phyloP scores from a whole-genome alignment of 2,329 filamentous ascomycete genomes.

The Chaetomium strumarium region DNA sequence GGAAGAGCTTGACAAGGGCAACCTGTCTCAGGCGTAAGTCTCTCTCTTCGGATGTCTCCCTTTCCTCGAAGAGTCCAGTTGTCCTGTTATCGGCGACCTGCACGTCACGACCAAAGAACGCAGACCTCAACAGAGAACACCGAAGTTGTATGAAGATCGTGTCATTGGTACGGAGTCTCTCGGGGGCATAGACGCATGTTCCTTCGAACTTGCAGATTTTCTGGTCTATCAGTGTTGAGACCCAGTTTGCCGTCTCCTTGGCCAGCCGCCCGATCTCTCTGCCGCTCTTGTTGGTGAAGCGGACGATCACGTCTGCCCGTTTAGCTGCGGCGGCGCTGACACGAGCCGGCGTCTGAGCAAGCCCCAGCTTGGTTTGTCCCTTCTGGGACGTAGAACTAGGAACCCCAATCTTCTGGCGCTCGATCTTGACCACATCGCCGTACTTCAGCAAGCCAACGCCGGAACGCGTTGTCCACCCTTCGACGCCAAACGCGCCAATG shows the following conservation, averaged over 20 bases:
- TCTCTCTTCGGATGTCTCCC: conserved; percentile 81
- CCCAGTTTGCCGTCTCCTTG: conserved; percentile 84
- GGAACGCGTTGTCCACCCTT: conserved; percentile 86
- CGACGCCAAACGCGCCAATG: conserved; percentile 85
- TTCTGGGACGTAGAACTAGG: conserved; percentile 42
- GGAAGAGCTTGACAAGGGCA: conserved; percentile 78
- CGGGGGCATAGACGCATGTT: conserved; percentile 81
- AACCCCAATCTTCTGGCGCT: conserved; percentile 71
- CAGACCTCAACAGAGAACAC: conserved; percentile 66
- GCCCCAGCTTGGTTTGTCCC: conserved; percentile 38
- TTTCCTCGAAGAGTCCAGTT: conserved; percentile 71
- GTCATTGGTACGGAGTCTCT: conserved; percentile 80
- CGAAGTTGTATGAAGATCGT: conserved; percentile 86
- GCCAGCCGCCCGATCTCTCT: conserved; percentile 81
- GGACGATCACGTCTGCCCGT: conserved; percentile 79
- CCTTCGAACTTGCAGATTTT: conserved; percentile 83
- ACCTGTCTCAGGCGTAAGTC: conserved; percentile 78
- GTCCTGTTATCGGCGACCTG: conserved; percentile 63
- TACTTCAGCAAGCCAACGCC: conserved; percentile 70
- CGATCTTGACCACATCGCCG: conserved; percentile 78
- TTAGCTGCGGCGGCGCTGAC: conserved; percentile 50
- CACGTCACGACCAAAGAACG: conserved; percentile 63
- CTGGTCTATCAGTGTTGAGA: conserved; percentile 87
- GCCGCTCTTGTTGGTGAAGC: conserved; percentile 75
- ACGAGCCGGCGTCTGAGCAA: conserved; percentile 30